Evolutionary conservation across 1,139 yeast species (phyloP).

Genomic region (Groenewaldozyma sp.): DNA sequence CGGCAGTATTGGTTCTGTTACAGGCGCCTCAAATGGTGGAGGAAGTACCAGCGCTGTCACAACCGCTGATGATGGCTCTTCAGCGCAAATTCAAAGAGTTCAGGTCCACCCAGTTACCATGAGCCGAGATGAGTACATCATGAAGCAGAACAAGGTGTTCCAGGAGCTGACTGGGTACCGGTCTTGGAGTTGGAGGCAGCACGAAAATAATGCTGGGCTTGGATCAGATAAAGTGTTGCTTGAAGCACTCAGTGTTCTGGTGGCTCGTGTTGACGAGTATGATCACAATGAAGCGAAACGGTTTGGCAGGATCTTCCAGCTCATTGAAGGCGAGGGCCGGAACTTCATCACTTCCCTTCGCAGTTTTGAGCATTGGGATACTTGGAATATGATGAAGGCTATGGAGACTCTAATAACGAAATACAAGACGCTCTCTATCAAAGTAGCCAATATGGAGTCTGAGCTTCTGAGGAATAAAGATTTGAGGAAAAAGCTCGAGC

Average conservation of each 20-base stretch:
- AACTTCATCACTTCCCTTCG: neutral
- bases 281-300: constrained; percentile 1
- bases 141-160: constrained; percentile 3
- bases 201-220: neutral
- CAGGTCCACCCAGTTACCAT: neutral
- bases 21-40: too few relatives aligned
- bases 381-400: neutral
- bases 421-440: neutral
- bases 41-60: too few relatives aligned
- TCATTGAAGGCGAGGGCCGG: neutral
- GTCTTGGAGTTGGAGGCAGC: constrained; percentile 2
- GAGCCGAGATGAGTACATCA: constrained; percentile 2
- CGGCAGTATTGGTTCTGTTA: too few relatives aligned
- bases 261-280: constrained; percentile 1
- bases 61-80: too few relatives aligned
- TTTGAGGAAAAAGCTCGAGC: neutral
- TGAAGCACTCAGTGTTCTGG: neutral
- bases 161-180: constrained; percentile 1
- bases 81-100: neutral
- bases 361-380: too few relatives aligned
- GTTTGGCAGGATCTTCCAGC: neutral
- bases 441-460: neutral
- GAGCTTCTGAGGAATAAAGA: neutral
- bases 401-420: neutral
- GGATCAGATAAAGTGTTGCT: neutral